A percentile compares a stretch with the other conserved stretches of the same genome.
Evolutionary conservation across 495 filamentous ascomycete genomes (phyloP).

Genomic region (Achaetomiella virescens): DNA sequence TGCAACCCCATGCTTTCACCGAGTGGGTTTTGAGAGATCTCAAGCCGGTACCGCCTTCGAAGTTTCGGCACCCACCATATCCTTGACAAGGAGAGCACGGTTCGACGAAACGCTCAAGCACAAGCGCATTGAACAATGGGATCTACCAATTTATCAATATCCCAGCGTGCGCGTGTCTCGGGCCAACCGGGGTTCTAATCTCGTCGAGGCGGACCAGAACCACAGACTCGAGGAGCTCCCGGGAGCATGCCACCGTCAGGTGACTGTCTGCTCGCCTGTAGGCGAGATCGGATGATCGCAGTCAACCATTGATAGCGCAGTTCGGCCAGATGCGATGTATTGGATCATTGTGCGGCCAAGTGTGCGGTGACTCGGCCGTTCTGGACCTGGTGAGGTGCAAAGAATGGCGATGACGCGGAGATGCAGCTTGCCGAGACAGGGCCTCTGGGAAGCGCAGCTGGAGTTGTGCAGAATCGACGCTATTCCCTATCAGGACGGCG

Average conservation of each 20-base stretch:
- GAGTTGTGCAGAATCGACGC: not conserved
- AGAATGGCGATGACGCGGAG: conserved; percentile 1
- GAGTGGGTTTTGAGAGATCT: too few species aligned
- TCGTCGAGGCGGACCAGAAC: not conserved
- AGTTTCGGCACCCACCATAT: too few species aligned
- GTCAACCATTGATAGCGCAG: not conserved
- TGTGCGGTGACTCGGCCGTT: not conserved
- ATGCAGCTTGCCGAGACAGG: not conserved
- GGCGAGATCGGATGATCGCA: not conserved
- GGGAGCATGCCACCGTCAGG: too few species aligned
- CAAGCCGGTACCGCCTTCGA: too few species aligned
- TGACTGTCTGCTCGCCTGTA: not conserved
- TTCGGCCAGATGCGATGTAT: conserved; percentile 5
- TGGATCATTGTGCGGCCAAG: not conserved
- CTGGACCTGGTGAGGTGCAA: not conserved
- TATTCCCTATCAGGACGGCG: not conserved
- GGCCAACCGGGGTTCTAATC: not conserved
- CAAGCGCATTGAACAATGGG: not conserved
- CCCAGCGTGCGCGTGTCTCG: not conserved
- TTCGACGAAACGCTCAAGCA: too few species aligned
- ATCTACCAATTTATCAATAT: not conserved
- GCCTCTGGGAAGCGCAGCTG: not conserved
- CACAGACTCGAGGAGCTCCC: not conserved
- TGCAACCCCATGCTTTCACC: not conserved
- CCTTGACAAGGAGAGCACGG: too few species aligned